Percentiles rank a stretch among this genome's conserved stretches.
Conservation (phyloP, 1,284 basidiomycete species). For the Phellinidium pouzarii region DNA sequence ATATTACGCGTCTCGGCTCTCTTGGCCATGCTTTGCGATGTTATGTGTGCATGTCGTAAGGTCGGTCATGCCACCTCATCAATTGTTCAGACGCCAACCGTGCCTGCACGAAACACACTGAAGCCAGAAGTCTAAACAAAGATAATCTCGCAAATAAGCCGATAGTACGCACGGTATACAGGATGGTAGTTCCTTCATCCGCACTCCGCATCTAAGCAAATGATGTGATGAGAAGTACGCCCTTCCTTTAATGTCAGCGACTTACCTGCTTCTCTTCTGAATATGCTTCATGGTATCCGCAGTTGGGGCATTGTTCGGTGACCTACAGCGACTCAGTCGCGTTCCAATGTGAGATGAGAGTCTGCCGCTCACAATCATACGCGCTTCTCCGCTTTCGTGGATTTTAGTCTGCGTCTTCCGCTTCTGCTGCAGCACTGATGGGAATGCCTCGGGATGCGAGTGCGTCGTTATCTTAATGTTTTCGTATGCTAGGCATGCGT, state of each 20-base stretch:
- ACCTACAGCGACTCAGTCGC: constrained; percentile 46
- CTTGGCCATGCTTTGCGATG: neutral
- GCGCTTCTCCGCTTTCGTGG: constrained; percentile 68
- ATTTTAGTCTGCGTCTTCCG: constrained; percentile 86
- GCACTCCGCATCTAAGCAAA: constrained; percentile 69
- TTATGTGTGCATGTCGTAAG: neutral
- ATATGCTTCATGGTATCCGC: constrained; percentile 76
- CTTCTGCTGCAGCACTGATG: constrained; percentile 81
- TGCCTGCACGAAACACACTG: constrained; percentile 68
- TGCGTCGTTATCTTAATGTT: constrained; percentile 86
- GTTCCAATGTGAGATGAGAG: constrained; percentile 4
- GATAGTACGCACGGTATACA: constrained; percentile 55
- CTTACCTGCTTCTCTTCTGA: constrained; percentile 73
- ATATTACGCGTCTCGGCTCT: neutral
- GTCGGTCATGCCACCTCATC: neutral
- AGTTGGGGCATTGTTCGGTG: constrained; percentile 88
- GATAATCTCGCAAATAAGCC: neutral
- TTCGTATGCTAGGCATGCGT: constrained; percentile 72
- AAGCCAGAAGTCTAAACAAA: constrained; percentile 6
- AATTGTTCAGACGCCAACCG: constrained; percentile 77
- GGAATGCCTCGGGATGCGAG: constrained; percentile 92
- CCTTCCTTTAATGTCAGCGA: constrained; percentile 4
- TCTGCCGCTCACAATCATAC: constrained; percentile 52
- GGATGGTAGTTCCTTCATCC: constrained; percentile 86
- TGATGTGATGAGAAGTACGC: neutral